Conservation (phyloP, 805 yeast species). For the Helenozyma rhizophorensis region DNA sequence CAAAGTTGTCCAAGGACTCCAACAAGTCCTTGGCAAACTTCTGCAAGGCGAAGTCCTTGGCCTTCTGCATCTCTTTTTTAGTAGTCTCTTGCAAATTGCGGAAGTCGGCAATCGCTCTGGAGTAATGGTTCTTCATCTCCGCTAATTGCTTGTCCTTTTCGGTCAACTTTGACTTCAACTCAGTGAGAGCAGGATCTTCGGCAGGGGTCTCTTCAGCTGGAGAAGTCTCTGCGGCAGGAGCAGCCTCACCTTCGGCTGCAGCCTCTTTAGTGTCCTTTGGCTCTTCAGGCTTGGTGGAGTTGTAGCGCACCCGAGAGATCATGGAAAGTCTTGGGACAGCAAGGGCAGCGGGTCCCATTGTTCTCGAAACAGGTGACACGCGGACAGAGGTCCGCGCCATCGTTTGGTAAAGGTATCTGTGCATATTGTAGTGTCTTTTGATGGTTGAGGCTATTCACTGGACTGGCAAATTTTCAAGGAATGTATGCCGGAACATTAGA, state of each 20-base stretch:
- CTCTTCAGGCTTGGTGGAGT: constrained; percentile 5
- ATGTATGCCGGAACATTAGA: too few relatives aligned
- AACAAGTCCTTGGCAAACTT: constrained; percentile 86
- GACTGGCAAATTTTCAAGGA: constrained; percentile 5
- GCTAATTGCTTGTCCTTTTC: constrained; percentile 70
- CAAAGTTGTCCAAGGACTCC: constrained; percentile 87
- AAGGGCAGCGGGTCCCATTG: constrained; percentile 5
- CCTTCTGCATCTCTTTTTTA: constrained; percentile 79
- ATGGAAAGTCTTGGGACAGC: constrained; percentile 4
- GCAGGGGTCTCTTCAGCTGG: constrained; percentile 10
- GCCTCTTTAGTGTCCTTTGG: constrained; percentile 2
- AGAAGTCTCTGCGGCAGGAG: constrained; percentile 10
- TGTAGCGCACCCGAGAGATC: constrained; percentile 3
- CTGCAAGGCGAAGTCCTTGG: constrained; percentile 86
- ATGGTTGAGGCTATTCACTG: neutral
- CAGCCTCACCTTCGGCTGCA: constrained; percentile 8
- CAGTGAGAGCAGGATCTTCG: constrained; percentile 23
- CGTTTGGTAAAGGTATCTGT: constrained; percentile 10
- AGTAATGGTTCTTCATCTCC: constrained; percentile 75
- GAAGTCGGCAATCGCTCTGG: constrained; percentile 87
- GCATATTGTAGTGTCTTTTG: constrained; percentile 5
- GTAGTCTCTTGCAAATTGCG: constrained; percentile 89
- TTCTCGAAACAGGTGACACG: constrained; percentile 5
- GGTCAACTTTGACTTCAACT: constrained; percentile 49
- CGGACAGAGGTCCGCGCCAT: constrained; percentile 8